Percentiles rank a stretch among this genome's conserved stretches.
phyloP scores from a whole-genome alignment of 306 rosid species.

The Phaseolus lunatus region DNA sequence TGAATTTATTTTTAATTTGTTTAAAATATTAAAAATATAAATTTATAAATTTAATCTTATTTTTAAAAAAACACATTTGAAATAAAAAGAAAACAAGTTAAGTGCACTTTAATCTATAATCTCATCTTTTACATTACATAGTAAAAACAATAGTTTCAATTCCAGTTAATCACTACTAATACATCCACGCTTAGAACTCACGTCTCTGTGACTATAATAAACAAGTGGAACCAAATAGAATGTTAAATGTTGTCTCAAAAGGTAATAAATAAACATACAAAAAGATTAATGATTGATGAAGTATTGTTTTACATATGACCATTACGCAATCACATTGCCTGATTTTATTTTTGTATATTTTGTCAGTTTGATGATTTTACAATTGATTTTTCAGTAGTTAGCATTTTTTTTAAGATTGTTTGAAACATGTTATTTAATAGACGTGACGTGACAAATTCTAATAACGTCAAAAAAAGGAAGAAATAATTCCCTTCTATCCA shows the following conservation, averaged over 20 bases:
- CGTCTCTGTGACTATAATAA: too few relatives aligned
- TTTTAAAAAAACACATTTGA: too few relatives aligned
- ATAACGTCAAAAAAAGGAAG: neutral
- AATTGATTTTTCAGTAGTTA: neutral
- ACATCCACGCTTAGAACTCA: too few relatives aligned
- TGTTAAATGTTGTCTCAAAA: neutral
- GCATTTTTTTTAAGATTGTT: neutral
- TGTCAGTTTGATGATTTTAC: neutral
- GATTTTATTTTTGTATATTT: neutral
- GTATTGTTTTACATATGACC: neutral
- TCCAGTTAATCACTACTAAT: too few relatives aligned
- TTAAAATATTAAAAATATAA: too few relatives aligned
- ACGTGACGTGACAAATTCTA: neutral
- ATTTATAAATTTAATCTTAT: too few relatives aligned
- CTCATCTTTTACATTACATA: too few relatives aligned
- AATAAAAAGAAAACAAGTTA: too few relatives aligned
- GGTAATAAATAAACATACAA: neutral
- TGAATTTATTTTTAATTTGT: too few relatives aligned
- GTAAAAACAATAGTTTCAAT: too few relatives aligned
- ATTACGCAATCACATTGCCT: neutral
- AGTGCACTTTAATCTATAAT: too few relatives aligned
- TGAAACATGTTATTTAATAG: neutral
- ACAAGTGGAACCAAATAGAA: too few relatives aligned
- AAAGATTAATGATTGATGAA: neutral
- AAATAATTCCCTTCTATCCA: neutral